Base-by-base conservation (phyloP, 148 eudicot species). In the Heliamphora exappendiculata region DNA sequence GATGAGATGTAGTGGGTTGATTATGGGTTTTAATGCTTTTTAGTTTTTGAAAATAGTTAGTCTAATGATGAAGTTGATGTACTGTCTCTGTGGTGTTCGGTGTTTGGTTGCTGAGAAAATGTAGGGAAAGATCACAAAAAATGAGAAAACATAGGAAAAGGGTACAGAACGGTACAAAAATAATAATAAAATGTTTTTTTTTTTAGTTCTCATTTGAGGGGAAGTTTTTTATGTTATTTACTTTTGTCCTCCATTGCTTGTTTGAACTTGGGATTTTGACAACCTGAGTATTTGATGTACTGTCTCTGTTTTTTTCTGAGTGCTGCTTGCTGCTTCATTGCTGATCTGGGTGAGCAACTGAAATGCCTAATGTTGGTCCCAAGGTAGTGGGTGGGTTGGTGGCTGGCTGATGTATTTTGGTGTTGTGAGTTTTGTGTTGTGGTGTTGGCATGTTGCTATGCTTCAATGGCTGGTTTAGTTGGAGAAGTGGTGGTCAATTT, bases 21-120 rank as follows among this genome's bases (percentile, higher is more conserved):
- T 65, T 65, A 3, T 65, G 44, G 69, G 26, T 65, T 65, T 65
- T 65, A 24, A 36, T 64, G 42, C n/a, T 64, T 64, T 64, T 34
- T 22, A 17, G 42, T 19, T 36, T 65, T 5, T 7, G 42, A 11
- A 34, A 24, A 34, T n/a, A 65, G 22, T 9, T 63, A 13, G n/a
- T 65, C 42, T 7, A 20, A 33, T 2, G 42, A 20, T 4, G 28
- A 29, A 39, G 39, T 37, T 37, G 47, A 12, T 66, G 49, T 26
- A 10, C 70, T 58, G 20, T 1, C 19, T 53, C 5, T 1, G 17
- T 19, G 17, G 19, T 62, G 9, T 33, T 62, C 67, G 14, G 39
- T 57, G n/a, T n/a, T 57, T 57, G 62, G 10, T 57, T 24, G 29
- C 29, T n/a, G 62, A 57, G 12, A 24, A 24, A n/a, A 57, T 57